Evolutionary conservation across 768 basidiomycete genomes (phyloP), one percentile per base, ranked within the genome.

Genomic region (Arthromyces matolae): DNA sequence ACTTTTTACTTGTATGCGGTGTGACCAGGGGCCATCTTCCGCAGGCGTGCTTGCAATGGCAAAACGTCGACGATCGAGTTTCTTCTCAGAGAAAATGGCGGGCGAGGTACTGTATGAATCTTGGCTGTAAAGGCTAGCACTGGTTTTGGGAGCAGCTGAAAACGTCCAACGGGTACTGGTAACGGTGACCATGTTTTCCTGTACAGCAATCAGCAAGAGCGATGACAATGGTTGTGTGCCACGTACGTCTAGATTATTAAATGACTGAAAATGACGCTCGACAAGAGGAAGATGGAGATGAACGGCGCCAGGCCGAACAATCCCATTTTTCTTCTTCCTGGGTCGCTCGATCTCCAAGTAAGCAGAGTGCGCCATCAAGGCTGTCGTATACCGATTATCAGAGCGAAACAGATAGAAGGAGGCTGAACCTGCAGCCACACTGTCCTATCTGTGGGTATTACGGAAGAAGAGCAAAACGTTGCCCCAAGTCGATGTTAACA

Each of bases 71-170:
- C 54, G 42, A 24, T 63, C 52, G 34, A 59, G 38, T 20, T 37
- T 49, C 6, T 20, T 43, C 34, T 56, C 55, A 24, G 32, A 46
- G 38, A 56, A 56, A 13, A 43, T 23, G 24, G 43, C 45, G n/a
- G 54, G 56, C 5, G 55, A 53, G 8, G 37, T 16, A 10, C 12
- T 23, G 28, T 52, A 61, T 4, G 58, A 63, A 3, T 45, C 53
- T 24, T 63, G 58, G 32, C 61, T 63, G 40, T 60, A 61, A 25
- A 46, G 25, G 34, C 61, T 63, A 6, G 52, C 55, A 22, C 51
- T 58, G 12, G 60, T 49, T 23, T 56, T 53, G 12, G 53, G 54
- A 23, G 28, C 47, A 38, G 53, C 51, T 14, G 54, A 55, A n/a
- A 51, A 42, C 23, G 52, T 58, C 51, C 52, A 55, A 18, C 35